Evolutionary conservation across 2,329 filamentous ascomycete species (phyloP), one percentile per base, ranked within the genome.

Genomic region (Claviceps cyperi): DNA sequence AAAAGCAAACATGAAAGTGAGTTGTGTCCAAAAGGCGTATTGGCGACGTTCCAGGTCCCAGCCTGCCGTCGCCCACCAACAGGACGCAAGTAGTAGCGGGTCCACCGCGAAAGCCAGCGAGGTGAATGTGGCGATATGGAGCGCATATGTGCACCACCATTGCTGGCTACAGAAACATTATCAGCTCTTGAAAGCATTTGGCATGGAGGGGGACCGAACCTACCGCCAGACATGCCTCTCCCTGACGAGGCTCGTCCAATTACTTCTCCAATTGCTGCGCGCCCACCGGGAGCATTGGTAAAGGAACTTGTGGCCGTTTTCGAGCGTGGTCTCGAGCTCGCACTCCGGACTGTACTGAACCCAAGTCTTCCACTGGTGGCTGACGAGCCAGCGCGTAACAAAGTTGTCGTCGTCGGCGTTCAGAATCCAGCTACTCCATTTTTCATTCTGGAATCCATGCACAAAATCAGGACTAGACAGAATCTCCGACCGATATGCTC

Each of bases 331-430:
- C 70, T 92, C 83, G 53, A 97, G 84, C 67, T 94, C 86, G 60
- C 87, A 94, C 63, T 94, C 87, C 46, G 77, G 80, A 65, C 95
- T 84, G 69, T 95, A 95, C 70, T 97, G 91, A 66, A 96, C 86
- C 75, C 86, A 91, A 21, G 90, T 96, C 70, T 94, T 88, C 86
- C 88, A 94, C 57, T 83, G 78, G 69, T 95, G 84, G 56, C 81
- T 86, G 58, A 96, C 90, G 61, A 97, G 77, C 91, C 91, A 97
- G 51, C 91, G 83, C 6, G 91, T 96, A 59, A 97, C 87, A 69
- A 96, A 97, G 69, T 97, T 97, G 74, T 97, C 91, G 66, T 97
- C 91, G 66, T 97, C 91, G 24, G 91, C 89, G 62, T 96, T 96
- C 53, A 97, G 76, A 61, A 90, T 90, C 69, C 84, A 94, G 59